These are phyloP conservation scores for Aspergillus spinulosporus DNA, from an alignment of 2,329 filamentous ascomycete species.

Conservation along the genomic window DNA sequence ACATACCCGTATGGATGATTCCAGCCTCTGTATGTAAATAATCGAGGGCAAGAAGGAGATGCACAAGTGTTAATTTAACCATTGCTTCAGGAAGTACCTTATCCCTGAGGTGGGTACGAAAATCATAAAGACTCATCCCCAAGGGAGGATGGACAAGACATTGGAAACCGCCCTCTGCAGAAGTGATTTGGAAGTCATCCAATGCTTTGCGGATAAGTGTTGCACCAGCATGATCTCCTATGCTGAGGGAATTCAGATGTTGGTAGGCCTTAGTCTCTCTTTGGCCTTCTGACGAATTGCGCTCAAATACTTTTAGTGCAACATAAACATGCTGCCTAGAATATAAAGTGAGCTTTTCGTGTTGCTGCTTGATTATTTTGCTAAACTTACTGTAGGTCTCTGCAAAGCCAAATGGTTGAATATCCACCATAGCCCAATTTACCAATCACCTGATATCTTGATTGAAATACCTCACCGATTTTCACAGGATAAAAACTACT, in stretches of 20 bases:
- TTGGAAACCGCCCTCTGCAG: neutral
- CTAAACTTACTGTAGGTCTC: slow-evolving; percentile 33
- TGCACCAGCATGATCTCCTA: neutral
- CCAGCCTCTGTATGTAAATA: neutral
- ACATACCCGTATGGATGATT: neutral
- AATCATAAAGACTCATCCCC: neutral
- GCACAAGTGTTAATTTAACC: neutral
- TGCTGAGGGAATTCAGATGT: neutral
- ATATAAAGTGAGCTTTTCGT: neutral
- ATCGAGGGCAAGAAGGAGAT: slow-evolving; percentile 8
- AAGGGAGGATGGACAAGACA: slow-evolving; percentile 4
- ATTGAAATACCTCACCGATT: slow-evolving; percentile 40
- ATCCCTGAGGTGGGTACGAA: neutral
- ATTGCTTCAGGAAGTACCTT: neutral
- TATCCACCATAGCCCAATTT: slow-evolving; percentile 47
- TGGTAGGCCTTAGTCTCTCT: neutral
- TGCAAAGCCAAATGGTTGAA: slow-evolving; percentile 48
- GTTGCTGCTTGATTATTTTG: neutral
- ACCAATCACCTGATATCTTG: slow-evolving; percentile 38
- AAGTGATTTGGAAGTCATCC: neutral
- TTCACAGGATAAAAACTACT: slow-evolving; percentile 42
- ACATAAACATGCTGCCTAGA: slow-evolving; percentile 23
- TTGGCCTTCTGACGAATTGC: neutral
- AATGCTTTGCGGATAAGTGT: neutral
- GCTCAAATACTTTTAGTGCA: slow-evolving; percentile 20